Percentiles rank a stretch among this genome's conserved stretches.
Evolutionary conservation across 2,329 filamentous ascomycete genomes (phyloP).

Genomic region (Diplocarpon mali): DNA sequence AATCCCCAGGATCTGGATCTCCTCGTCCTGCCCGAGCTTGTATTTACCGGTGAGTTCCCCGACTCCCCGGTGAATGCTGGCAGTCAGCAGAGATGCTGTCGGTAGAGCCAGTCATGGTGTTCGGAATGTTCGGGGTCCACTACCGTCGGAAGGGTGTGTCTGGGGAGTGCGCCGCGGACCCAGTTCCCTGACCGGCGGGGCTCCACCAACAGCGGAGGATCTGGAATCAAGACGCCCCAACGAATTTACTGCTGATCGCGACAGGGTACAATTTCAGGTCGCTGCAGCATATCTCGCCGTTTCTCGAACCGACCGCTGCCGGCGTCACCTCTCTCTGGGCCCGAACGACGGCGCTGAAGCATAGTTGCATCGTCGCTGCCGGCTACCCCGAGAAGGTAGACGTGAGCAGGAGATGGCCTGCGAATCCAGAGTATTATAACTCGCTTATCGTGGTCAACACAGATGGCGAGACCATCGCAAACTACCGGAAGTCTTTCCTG

Average conservation of each 20-base stretch:
- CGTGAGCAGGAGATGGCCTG: slow-evolving; percentile 36
- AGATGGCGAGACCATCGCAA: slow-evolving; percentile 48
- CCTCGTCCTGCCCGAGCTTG: slow-evolving; percentile 64
- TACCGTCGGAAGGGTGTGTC: too few species aligned
- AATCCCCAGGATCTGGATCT: slow-evolving; percentile 50
- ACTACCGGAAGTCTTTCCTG: slow-evolving; percentile 50
- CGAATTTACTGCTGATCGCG: background rate
- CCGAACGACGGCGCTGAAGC: slow-evolving; percentile 49
- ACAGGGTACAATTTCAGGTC: slow-evolving; percentile 65
- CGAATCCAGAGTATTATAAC: slow-evolving; percentile 43
- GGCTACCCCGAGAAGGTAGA: slow-evolving; percentile 67
- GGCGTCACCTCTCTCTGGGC: slow-evolving; percentile 67
- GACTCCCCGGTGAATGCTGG: too few species aligned
- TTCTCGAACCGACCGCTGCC: slow-evolving; percentile 52
- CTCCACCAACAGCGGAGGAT: too few species aligned
- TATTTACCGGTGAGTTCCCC: slow-evolving; percentile 51
- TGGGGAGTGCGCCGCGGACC: too few species aligned
- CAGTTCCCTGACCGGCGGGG: too few species aligned
- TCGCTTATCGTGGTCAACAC: slow-evolving; percentile 41
- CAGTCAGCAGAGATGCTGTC: too few species aligned
- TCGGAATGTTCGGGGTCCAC: too few species aligned
- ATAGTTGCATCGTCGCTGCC: slow-evolving; percentile 56
- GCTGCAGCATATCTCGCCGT: slow-evolving; percentile 54
- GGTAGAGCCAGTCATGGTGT: too few species aligned
- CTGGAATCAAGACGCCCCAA: too few species aligned